Base-by-base conservation (phyloP, 2,329 filamentous ascomycete genomes). In the Microdochium nivale region DNA sequence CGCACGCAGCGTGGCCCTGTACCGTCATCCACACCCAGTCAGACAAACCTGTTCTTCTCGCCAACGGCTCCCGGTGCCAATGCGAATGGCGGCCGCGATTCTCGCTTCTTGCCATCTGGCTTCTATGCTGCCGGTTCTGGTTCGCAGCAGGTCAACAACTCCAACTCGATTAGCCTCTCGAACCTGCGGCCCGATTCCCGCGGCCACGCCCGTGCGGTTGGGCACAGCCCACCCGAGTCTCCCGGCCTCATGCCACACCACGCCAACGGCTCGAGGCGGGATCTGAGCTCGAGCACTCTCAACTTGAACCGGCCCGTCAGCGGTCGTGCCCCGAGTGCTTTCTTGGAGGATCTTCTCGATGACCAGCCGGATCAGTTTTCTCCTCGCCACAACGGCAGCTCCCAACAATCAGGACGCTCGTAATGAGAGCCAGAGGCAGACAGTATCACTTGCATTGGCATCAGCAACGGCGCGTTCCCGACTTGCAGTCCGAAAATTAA, bases 1-100 rank as follows among this genome's bases (percentile, higher is more conserved):
- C 73, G 78, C 48, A 77, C 76, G 14, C 72, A 68, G 52, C 77
- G 79, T 48, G 77, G 73, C 1, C 75, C 77, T 2, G 68, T 72
- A 27, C 76, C 76, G 2, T 80, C 79, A 10, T 71, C 71, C 49
- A 81, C 78, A 25, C 81, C 76, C 11, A 87, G 80, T 62, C 74
- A 78, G 59, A 82, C 82, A 35, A 88, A 86, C 55, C 77, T 97
- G 16, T 99, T 99, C 79, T 99, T 96, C 75, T 96, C 90, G 8
- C 94, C 94, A 0, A 97, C 94, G 0, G 91, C 91, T 1, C 82
- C 80, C 37, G 72, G 80, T 8, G 74, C 76, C 52, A 73, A 77
- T 49, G 70, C 72, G 54, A 70, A 76, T 37, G 71, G 70, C 47
- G 81, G 81, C 59, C 85, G 91, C 50, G 82, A 80, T 53, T 95